These are phyloP conservation scores for Salix exigua DNA, from an alignment of 345 rosid genomes.

Conservation along the genomic window DNA sequence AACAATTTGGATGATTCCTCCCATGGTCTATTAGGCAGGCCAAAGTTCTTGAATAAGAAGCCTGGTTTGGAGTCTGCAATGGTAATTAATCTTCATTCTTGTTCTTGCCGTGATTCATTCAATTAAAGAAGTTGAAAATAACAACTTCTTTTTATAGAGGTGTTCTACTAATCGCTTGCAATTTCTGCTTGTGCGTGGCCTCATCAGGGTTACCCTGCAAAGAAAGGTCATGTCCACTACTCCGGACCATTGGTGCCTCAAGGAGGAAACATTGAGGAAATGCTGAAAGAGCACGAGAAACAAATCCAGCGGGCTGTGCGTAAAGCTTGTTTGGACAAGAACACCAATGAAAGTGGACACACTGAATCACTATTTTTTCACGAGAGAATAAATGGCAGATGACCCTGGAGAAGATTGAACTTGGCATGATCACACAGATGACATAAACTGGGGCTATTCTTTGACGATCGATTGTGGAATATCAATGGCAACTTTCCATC, in stretches of 20 bases:
- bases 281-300: conserved; percentile 86
- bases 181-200: conserved; percentile 11
- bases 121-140: not conserved
- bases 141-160: not conserved
- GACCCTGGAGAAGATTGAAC: conserved; percentile 6
- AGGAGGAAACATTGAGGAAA: conserved; percentile 74
- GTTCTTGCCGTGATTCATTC: conserved; percentile 1
- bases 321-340: conserved; percentile 66
- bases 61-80: conserved; percentile 21
- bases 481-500: not conserved
- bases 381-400: conserved; percentile 30
- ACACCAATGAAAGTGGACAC: conserved; percentile 26
- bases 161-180: conserved; percentile 2
- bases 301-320: conserved; percentile 74
- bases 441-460: not conserved
- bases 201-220: conserved; percentile 39
- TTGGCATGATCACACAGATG: conserved; percentile 3
- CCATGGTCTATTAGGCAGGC: conserved; percentile 39
- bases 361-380: conserved; percentile 33
- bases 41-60: conserved; percentile 35
- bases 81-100: conserved; percentile 35
- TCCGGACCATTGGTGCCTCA: conserved; percentile 68
- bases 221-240: conserved; percentile 48
- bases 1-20: conserved; percentile 43
- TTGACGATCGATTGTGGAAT: not conserved